These are phyloP conservation scores for Pirum gemmata DNA, from an alignment of 78 protist genomes.

Conservation along the genomic window DNA sequence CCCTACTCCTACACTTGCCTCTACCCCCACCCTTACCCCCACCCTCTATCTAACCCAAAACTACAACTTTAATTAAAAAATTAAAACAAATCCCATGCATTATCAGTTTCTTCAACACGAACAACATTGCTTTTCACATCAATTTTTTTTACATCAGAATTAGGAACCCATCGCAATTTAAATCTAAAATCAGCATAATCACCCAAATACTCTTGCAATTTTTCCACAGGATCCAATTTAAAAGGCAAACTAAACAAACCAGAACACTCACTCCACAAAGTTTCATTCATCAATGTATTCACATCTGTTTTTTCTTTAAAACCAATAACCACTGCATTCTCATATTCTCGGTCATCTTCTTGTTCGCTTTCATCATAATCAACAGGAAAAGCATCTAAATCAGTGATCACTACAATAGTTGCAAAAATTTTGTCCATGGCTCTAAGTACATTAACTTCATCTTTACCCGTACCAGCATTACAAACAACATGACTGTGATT, in stretches of 20 bases:
- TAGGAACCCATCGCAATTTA: neutral
- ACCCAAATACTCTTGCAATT: neutral
- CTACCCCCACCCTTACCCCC: no score
- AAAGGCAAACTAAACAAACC: neutral
- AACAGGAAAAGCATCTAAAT: neutral
- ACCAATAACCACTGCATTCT: neutral
- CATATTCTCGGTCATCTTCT: neutral
- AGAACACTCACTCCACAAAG: neutral
- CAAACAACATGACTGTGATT: neutral
- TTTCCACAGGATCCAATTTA: neutral
- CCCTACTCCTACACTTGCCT: no score
- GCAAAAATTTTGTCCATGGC: neutral
- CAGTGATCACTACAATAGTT: neutral
- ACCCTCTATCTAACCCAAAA: no score
- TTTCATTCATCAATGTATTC: neutral
- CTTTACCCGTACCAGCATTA: neutral
- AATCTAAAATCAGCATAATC: neutral
- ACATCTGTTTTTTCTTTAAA: no score
- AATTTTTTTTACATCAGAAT: no score
- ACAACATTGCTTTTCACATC: neutral
- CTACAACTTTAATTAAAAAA: no score
- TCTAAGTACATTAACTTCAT: neutral
- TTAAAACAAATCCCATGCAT: neutral
- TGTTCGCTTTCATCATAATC: neutral
- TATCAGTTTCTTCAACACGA: neutral